A percentile compares a stretch with the other conserved stretches of the same genome.
Evolutionary conservation across 495 filamentous ascomycete species (phyloP).

Genomic region (Schizothecium vesticola): DNA sequence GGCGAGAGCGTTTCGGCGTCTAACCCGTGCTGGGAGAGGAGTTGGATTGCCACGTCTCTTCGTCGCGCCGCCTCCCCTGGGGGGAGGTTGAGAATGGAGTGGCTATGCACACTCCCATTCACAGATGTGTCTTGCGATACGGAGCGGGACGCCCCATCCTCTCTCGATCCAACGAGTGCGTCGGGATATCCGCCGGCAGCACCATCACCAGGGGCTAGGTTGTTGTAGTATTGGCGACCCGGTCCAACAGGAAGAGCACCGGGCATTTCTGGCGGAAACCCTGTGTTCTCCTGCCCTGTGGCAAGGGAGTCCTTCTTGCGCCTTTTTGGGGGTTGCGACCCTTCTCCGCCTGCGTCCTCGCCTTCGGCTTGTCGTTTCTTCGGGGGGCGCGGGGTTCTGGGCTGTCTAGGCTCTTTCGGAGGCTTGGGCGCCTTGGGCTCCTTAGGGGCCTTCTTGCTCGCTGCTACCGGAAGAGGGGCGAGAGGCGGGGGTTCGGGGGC

Average conservation of each 20-base stretch:
- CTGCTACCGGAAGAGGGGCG: constrained; percentile 12
- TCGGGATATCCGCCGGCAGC: not conserved
- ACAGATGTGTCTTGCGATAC: constrained; percentile 5
- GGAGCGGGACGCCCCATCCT: constrained; percentile 10
- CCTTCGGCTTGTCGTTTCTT: constrained; percentile 53
- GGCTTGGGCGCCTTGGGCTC: constrained; percentile 56
- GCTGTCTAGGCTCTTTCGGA: constrained; percentile 16
- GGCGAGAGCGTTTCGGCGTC: constrained; percentile 38
- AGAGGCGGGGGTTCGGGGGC: constrained; percentile 23
- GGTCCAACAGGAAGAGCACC: constrained; percentile 23
- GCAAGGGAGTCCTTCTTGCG: constrained; percentile 23
- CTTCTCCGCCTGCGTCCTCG: constrained; percentile 31
- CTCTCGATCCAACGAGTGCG: not conserved
- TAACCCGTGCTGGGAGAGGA: constrained; percentile 31
- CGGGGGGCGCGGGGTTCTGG: constrained; percentile 52
- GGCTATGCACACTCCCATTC: constrained; percentile 7
- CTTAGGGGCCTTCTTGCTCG: constrained; percentile 15
- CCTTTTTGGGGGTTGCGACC: constrained; percentile 23
- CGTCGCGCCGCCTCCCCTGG: constrained; percentile 40
- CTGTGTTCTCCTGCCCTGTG: constrained; percentile 5
- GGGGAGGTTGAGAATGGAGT: constrained; percentile 35
- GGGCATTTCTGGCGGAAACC: constrained; percentile 24
- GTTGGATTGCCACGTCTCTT: constrained; percentile 34
- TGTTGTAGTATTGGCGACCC: constrained; percentile 15
- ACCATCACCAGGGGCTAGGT: constrained; percentile 1